phyloP scores from a whole-genome alignment of 2,329 filamentous ascomycete species.

The Fusarium sp. region DNA sequence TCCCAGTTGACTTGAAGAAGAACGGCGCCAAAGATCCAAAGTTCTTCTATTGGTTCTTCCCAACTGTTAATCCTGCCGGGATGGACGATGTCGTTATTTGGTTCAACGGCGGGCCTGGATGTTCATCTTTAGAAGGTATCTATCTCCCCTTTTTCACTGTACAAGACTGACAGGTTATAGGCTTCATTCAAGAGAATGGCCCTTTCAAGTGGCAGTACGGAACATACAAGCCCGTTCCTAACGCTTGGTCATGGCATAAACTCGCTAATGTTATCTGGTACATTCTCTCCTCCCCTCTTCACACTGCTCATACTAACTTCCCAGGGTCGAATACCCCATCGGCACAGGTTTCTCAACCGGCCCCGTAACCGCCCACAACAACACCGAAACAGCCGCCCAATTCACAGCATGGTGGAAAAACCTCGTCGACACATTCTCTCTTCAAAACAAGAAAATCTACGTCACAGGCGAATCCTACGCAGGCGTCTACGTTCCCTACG shows the following conservation, averaged over 20 bases:
- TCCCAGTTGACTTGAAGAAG: constrained; percentile 27
- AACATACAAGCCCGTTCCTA: constrained; percentile 16
- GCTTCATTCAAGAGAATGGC: constrained; percentile 20
- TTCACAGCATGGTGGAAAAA: constrained; percentile 26
- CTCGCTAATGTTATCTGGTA: constrained; percentile 24
- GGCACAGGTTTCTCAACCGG: constrained; percentile 20
- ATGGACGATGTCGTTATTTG: constrained; percentile 42
- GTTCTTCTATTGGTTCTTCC: constrained; percentile 43
- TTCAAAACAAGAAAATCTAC: constrained; percentile 4
- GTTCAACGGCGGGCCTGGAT: constrained; percentile 38
- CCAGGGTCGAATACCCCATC: constrained; percentile 20
- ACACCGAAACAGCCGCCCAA: constrained; percentile 11
- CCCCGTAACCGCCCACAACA: constrained; percentile 15
- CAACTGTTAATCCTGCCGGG: constrained; percentile 37
- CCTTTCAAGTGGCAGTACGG: constrained; percentile 23
- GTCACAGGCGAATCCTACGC: constrained; percentile 20
- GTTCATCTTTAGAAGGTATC: constrained; percentile 15
- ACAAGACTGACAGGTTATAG: background rate
- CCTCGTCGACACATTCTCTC: constrained; percentile 13
- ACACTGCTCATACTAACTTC: fast-evolving
- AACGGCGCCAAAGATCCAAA: constrained; percentile 24
- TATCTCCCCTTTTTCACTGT: fast-evolving
- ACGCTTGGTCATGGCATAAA: constrained; percentile 26
- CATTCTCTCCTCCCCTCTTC: fast-evolving
- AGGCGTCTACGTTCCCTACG: constrained; percentile 16